A percentile compares a stretch with the other conserved stretches of the same genome.
Conservation (phyloP, 73 alveolate genomes). For the Tetrahymena thermophila region DNA sequence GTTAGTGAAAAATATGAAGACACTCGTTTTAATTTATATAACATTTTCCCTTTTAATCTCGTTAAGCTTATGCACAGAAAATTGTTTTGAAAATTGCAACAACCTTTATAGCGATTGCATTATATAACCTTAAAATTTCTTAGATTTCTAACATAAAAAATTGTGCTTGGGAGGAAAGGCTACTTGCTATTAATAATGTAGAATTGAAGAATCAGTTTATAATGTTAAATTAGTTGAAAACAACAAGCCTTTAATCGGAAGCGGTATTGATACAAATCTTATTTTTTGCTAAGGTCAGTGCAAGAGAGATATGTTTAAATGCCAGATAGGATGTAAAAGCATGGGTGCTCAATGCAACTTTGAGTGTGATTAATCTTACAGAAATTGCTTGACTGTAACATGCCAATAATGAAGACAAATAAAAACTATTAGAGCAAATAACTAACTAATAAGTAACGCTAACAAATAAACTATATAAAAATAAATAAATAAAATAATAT, state of each 20-base stretch:
- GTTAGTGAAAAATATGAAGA: neutral
- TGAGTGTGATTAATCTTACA: neutral
- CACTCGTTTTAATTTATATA: too few species aligned
- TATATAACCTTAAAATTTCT: neutral
- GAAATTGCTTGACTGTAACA: neutral
- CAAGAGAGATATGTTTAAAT: neutral
- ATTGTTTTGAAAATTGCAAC: neutral
- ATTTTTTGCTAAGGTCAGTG: neutral
- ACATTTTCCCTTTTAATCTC: neutral
- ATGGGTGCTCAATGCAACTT: neutral
- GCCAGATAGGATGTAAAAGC: neutral
- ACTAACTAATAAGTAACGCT: too few species aligned
- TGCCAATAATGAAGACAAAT: neutral
- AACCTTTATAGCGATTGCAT: neutral
- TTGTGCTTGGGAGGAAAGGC: neutral
- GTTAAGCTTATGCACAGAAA: neutral
- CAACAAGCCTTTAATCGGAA: neutral
- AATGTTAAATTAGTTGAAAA: too few species aligned
- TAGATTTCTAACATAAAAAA: neutral
- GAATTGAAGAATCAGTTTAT: neutral
- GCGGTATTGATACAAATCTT: neutral
- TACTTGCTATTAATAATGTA: neutral
- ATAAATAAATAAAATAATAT: too few species aligned
- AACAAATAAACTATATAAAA: neutral
- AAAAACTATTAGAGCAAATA: neutral